Percentiles rank a stretch among this genome's conserved stretches.
phyloP scores from a whole-genome alignment of 2,329 filamentous ascomycete genomes.

The Cytospora piceicola region DNA sequence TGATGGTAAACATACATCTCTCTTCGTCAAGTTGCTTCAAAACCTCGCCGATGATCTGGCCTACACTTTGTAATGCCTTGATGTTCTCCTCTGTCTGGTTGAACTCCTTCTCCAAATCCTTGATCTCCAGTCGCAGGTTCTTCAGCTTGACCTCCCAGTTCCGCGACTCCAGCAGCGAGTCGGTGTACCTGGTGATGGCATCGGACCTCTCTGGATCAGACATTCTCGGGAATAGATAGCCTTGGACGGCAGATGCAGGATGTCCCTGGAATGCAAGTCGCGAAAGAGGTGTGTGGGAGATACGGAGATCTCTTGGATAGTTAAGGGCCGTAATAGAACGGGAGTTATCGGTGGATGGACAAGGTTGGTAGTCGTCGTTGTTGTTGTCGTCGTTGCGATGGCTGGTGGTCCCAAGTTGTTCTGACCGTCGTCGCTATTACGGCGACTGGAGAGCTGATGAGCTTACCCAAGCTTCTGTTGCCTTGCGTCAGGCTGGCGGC shows the following conservation, averaged over 20 bases:
- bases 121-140: slow-evolving; percentile 90
- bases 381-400: slow-evolving; percentile 7
- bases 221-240: slow-evolving; percentile 46
- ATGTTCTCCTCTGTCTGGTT: slow-evolving; percentile 99
- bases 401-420: slow-evolving; percentile 4
- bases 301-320: background rate
- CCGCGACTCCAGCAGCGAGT: slow-evolving; percentile 87
- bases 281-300: background rate
- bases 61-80: slow-evolving; percentile 97
- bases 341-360: background rate
- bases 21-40: slow-evolving; percentile 98
- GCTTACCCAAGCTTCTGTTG: slow-evolving; percentile 46
- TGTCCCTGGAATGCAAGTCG: background rate
- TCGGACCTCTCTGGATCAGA: slow-evolving; percentile 65
- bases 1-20: slow-evolving; percentile 72
- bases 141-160: slow-evolving; percentile 99
- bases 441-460: slow-evolving; percentile 33
- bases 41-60: slow-evolving; percentile 98
- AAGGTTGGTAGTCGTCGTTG: background rate
- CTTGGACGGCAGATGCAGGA: background rate
- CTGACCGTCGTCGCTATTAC: slow-evolving; percentile 13
- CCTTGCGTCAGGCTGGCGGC: slow-evolving; percentile 36
- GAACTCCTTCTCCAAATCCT: slow-evolving; percentile 91
- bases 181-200: slow-evolving; percentile 77
- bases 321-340: background rate